These are phyloP conservation scores for Immersiporthe knoxdaviesiana DNA, from an alignment of 2,329 filamentous ascomycete species.

Conservation along the genomic window DNA sequence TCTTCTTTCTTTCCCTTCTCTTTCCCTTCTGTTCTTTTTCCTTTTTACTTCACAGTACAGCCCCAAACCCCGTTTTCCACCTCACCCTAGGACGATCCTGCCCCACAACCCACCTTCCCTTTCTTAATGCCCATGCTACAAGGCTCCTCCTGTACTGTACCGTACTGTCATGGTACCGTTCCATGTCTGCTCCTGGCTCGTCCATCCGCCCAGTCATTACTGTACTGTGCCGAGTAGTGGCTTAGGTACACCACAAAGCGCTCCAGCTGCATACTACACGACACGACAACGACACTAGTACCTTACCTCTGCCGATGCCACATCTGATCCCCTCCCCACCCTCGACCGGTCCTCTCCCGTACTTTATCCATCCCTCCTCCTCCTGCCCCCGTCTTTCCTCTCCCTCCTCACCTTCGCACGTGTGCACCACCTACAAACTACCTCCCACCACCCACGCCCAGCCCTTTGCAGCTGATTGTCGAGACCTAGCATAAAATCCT, in stretches of 20 bases:
- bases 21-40: neutral
- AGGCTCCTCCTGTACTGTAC: neutral
- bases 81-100: constrained; percentile 3
- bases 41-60: neutral
- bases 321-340: constrained; percentile 7
- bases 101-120: constrained; percentile 7
- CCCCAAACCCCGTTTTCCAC: constrained; percentile 1
- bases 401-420: constrained; percentile 4
- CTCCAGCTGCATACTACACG: neutral
- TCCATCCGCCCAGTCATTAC: neutral
- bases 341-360: constrained; percentile 1
- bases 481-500: neutral
- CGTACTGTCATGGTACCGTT: too few relatives aligned
- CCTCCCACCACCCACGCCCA: neutral
- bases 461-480: neutral
- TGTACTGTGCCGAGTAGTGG: too few relatives aligned
- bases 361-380: neutral
- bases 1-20: neutral
- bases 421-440: neutral
- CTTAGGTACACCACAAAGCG: neutral
- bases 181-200: neutral
- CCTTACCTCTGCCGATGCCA: constrained; percentile 11
- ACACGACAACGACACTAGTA: constrained; percentile 2
- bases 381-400: neutral
- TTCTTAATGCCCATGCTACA: constrained; percentile 6